These are phyloP conservation scores for Hibiscus syriacus DNA, from an alignment of 345 rosid genomes.

Conservation along the genomic window DNA sequence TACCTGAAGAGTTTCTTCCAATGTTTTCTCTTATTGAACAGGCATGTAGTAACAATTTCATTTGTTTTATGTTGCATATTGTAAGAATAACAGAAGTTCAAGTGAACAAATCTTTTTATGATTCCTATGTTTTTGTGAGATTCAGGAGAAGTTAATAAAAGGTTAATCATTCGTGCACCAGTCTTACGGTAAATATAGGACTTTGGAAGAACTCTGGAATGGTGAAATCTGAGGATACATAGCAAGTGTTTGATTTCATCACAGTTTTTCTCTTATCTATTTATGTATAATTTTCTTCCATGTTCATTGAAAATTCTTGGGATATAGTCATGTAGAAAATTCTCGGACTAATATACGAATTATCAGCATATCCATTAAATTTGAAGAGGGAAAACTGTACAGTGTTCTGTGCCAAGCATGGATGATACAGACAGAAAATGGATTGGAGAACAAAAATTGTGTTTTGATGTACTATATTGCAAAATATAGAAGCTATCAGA, in stretches of 20 bases:
- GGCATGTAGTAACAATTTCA: slow-evolving; percentile 24
- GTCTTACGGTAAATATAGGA: slow-evolving; percentile 24
- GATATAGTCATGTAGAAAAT: too few relatives aligned
- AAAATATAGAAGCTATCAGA: background rate
- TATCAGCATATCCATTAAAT: background rate
- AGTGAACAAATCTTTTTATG: background rate
- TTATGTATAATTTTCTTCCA: too few relatives aligned
- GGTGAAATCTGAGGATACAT: slow-evolving; percentile 15
- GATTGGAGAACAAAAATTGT: background rate
- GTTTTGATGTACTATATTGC: background rate
- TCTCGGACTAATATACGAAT: too few relatives aligned
- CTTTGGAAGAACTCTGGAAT: slow-evolving; percentile 19
- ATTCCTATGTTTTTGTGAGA: background rate
- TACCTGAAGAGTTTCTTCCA: slow-evolving; percentile 22
- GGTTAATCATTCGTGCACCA: slow-evolving; percentile 26
- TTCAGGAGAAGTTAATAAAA: slow-evolving; percentile 36
- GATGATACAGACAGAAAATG: background rate
- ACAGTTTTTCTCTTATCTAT: too few relatives aligned
- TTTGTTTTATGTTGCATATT: background rate
- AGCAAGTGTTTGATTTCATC: background rate
- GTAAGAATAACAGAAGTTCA: background rate
- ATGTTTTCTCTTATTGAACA: slow-evolving; percentile 32
- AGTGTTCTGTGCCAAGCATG: background rate
- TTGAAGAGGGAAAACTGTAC: background rate
- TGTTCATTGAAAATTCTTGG: too few relatives aligned